These are phyloP conservation scores for Fusarium coffeatum DNA, from an alignment of 2,329 filamentous ascomycete species.

Conservation along the genomic window DNA sequence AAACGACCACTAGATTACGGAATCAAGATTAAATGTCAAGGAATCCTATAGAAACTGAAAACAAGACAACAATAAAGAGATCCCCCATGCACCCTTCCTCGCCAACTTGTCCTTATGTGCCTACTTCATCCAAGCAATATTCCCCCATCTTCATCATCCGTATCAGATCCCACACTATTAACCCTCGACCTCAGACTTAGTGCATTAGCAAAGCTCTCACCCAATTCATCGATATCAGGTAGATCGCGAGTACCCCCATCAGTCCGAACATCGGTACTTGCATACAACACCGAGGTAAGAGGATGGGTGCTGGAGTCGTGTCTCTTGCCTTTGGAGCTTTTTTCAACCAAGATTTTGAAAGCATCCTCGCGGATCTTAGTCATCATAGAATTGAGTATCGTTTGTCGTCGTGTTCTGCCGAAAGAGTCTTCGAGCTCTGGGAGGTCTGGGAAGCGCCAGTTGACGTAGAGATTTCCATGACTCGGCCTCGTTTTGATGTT, in stretches of 20 bases:
- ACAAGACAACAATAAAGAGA: neutral
- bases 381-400: slow-evolving; percentile 46
- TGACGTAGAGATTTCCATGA: slow-evolving; percentile 54
- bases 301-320: slow-evolving; percentile 50
- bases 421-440: slow-evolving; percentile 11
- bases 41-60: neutral
- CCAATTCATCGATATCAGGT: slow-evolving; percentile 30
- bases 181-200: slow-evolving; percentile 14
- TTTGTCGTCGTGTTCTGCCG: slow-evolving; percentile 25
- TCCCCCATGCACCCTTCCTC: neutral
- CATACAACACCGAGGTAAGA: slow-evolving; percentile 12
- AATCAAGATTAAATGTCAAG: neutral
- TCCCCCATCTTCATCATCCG: slow-evolving; percentile 37
- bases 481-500: slow-evolving; percentile 46
- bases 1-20: slow-evolving; percentile 49
- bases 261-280: slow-evolving; percentile 21
- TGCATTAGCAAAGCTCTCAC: slow-evolving; percentile 11
- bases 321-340: slow-evolving; percentile 41
- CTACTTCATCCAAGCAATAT: neutral
- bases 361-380: slow-evolving; percentile 46
- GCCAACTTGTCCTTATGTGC: neutral
- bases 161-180: slow-evolving; percentile 9
- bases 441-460: slow-evolving; percentile 54
- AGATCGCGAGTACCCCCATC: slow-evolving; percentile 16
- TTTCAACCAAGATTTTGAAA: slow-evolving; percentile 45